These are phyloP conservation scores for Climacium dendroides DNA, from an alignment of 225 moss, liverwort and hornwort species.

Conservation along the genomic window DNA sequence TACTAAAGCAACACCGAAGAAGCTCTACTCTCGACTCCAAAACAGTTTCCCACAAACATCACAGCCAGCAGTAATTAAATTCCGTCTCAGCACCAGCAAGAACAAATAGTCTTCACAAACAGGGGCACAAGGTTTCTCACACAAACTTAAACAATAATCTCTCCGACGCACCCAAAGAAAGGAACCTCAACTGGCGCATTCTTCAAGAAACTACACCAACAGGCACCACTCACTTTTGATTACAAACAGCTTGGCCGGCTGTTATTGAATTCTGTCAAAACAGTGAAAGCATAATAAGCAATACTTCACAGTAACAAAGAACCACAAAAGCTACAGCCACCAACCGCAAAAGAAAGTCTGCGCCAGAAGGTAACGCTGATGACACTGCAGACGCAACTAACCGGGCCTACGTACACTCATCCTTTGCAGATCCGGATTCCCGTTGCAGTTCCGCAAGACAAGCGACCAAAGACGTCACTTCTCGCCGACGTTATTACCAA, in stretches of 20 bases:
- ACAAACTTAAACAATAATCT: not conserved
- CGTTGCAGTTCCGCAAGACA: not conserved
- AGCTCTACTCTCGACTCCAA: not conserved
- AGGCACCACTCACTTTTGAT: not conserved
- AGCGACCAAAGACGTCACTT: not conserved
- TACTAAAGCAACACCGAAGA: not conserved
- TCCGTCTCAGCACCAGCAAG: not conserved
- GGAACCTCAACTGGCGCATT: not conserved
- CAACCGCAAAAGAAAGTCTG: not conserved
- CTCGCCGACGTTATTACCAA: not conserved
- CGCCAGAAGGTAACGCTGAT: not conserved
- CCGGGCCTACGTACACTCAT: not conserved
- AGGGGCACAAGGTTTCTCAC: not conserved
- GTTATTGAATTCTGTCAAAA: not conserved
- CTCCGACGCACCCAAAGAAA: not conserved
- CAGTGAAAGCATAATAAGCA: not conserved
- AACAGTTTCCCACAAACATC: not conserved
- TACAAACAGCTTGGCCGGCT: not conserved
- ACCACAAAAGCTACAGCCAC: not conserved
- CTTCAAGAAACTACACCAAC: not conserved
- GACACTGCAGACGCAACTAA: not conserved
- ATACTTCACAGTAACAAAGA: not conserved
- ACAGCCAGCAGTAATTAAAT: too few relatives aligned
- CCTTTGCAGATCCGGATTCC: not conserved
- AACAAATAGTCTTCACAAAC: not conserved